A percentile compares a stretch with the other conserved stretches of the same genome.
Evolutionary conservation across 148 eudicot genomes (phyloP).

Genomic region (Pouteria glomerata): DNA sequence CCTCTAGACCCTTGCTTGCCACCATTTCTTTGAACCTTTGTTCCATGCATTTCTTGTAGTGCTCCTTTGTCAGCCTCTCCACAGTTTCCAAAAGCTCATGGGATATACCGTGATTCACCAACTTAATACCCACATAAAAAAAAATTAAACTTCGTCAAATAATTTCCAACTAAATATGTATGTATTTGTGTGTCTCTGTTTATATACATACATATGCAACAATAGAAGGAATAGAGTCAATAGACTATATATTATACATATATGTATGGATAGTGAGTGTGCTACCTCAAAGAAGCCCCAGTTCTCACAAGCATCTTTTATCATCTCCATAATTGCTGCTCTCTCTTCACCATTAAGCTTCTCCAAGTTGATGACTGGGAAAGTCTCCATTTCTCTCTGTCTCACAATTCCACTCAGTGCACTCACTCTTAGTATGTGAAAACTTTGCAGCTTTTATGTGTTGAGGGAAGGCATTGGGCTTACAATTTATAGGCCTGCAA

Average conservation of each 20-base stretch:
- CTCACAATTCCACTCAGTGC: slow-evolving; percentile 12
- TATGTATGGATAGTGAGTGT: too few relatives aligned
- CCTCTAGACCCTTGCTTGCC: slow-evolving; percentile 56
- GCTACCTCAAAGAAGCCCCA: slow-evolving; percentile 76
- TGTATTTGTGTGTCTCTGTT: too few relatives aligned
- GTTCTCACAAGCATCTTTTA: slow-evolving; percentile 66
- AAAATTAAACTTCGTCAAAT: background rate
- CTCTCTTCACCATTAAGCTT: slow-evolving; percentile 53
- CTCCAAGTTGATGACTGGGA: slow-evolving; percentile 59
- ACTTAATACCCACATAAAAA: slow-evolving; percentile 12
- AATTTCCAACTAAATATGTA: background rate
- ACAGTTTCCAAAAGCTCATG: slow-evolving; percentile 51
- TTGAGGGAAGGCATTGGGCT: background rate
- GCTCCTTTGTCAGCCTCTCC: slow-evolving; percentile 66
- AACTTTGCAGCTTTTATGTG: background rate
- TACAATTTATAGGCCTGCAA: slow-evolving; percentile 21
- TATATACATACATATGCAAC: background rate
- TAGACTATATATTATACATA: too few relatives aligned
- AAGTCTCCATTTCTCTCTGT: slow-evolving; percentile 39
- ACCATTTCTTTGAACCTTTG: slow-evolving; percentile 77
- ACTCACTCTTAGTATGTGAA: background rate
- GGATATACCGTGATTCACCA: slow-evolving; percentile 55
- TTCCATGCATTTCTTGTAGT: slow-evolving; percentile 63
- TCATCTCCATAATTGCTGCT: slow-evolving; percentile 35
- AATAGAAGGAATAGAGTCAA: too few relatives aligned